Percentiles rank a stretch among this genome's conserved stretches.
These are phyloP conservation scores for Cercophora newfieldiana DNA, from an alignment of 495 filamentous ascomycete species.

Conservation along the genomic window DNA sequence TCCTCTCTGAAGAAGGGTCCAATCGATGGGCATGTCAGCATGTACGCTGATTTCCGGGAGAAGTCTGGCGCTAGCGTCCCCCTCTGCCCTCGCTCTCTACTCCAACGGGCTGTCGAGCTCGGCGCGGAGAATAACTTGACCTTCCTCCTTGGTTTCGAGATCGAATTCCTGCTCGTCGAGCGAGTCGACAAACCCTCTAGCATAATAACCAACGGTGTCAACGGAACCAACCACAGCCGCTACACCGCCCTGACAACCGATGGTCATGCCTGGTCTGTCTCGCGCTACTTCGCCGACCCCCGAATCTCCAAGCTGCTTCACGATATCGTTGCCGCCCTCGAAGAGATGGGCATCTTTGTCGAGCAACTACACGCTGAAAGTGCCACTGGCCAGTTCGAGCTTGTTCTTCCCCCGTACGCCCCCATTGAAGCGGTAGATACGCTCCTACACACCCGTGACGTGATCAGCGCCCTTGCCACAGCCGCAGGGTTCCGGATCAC, in stretches of 20 bases:
- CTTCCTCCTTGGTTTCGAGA: conserved; percentile 75
- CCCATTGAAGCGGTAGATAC: conserved; percentile 72
- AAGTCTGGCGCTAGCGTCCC: conserved; percentile 41
- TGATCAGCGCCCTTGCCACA: conserved; percentile 60
- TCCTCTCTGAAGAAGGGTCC: conserved; percentile 57
- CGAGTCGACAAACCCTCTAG: conserved; percentile 28
- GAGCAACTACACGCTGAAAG: conserved; percentile 79
- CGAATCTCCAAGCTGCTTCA: conserved; percentile 60
- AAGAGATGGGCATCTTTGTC: conserved; percentile 62
- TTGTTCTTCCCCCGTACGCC: conserved; percentile 64
- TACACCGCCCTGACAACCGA: conserved; percentile 35
- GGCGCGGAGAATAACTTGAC: conserved; percentile 46
- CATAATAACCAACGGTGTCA: conserved; percentile 10
- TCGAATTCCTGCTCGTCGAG: conserved; percentile 74
- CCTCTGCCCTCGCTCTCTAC: conserved; percentile 60
- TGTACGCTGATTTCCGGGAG: conserved; percentile 62
- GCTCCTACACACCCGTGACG: conserved; percentile 69
- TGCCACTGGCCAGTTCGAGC: conserved; percentile 77
- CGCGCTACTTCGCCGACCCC: conserved; percentile 54
- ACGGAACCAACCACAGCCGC: conserved; percentile 30
- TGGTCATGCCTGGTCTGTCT: conserved; percentile 65
- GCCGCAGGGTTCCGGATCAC: conserved; percentile 68
- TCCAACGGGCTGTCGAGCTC: conserved; percentile 53
- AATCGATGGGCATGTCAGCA: conserved; percentile 54
- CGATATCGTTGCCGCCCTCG: conserved; percentile 61